These are phyloP conservation scores for Fusarium kyushuense DNA, from an alignment of 2,329 filamentous ascomycete genomes.

Conservation along the genomic window DNA sequence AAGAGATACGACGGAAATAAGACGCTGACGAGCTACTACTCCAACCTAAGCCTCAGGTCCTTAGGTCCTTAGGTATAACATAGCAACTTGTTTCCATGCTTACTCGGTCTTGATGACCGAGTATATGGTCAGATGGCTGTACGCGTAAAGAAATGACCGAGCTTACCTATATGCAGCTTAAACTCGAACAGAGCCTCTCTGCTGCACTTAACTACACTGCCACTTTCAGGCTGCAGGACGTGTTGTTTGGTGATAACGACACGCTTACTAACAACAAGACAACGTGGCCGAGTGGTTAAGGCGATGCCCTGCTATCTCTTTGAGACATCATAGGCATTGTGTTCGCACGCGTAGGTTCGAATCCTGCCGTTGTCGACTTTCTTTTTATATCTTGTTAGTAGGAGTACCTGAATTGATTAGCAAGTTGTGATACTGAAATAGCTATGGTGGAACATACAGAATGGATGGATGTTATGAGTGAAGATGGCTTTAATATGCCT, in stretches of 20 bases:
- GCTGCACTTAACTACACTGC: too few species aligned
- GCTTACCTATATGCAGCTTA: neutral
- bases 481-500: too few species aligned
- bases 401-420: neutral
- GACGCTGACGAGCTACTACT: neutral
- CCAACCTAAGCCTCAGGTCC: neutral
- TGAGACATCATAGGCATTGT: slow-evolving; percentile 35
- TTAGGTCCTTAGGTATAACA: neutral
- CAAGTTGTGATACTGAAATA: neutral
- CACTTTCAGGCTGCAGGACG: neutral
- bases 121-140: neutral
- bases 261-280: neutral
- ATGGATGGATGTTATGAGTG: too few species aligned
- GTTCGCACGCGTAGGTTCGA: slow-evolving; percentile 38
- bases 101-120: neutral
- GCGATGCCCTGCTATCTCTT: slow-evolving; percentile 32
- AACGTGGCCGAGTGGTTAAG: slow-evolving; percentile 30
- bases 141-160: neutral
- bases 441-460: neutral
- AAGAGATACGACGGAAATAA: slow-evolving; percentile 27
- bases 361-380: slow-evolving; percentile 30
- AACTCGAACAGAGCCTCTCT: neutral
- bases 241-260: neutral
- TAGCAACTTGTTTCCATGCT: neutral
- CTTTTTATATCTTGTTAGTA: neutral